Conservation (phyloP, 2,329 filamentous ascomycete genomes). For the Colletotrichum orbiculare region DNA sequence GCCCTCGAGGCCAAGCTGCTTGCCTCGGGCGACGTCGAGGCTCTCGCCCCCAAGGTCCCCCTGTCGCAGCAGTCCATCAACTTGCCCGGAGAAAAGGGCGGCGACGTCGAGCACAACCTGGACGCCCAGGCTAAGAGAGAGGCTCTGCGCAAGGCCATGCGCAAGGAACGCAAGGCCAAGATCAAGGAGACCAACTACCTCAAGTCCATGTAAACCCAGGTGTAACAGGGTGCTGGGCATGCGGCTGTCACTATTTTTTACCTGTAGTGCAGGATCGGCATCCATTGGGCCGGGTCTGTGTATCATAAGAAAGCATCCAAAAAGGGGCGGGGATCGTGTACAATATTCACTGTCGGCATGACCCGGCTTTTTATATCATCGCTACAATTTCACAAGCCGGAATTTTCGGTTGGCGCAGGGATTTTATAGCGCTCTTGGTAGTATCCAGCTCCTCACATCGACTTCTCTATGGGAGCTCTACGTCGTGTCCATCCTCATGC, state of each 20-base stretch:
- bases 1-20: slow-evolving; percentile 67
- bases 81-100: slow-evolving; percentile 65
- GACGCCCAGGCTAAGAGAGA: slow-evolving; percentile 63
- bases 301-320: slow-evolving; percentile 31
- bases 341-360: slow-evolving; percentile 29
- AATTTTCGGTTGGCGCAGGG: background rate
- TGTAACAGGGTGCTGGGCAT: background rate
- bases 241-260: background rate
- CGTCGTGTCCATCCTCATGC: too few species aligned
- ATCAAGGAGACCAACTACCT: slow-evolving; percentile 92
- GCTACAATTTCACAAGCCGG: slow-evolving; percentile 8
- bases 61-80: slow-evolving; percentile 83
- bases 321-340: slow-evolving; percentile 22
- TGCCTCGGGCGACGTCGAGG: slow-evolving; percentile 73
- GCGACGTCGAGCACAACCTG: slow-evolving; percentile 57
- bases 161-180: slow-evolving; percentile 76
- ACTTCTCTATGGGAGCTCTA: too few species aligned
- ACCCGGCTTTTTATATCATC: slow-evolving; percentile 27
- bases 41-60: slow-evolving; percentile 76
- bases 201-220: slow-evolving; percentile 73
- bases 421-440: slow-evolving; percentile 1
- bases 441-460: background rate
- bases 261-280: background rate
- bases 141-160: slow-evolving; percentile 77
- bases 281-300: slow-evolving; percentile 7